Evolutionary conservation across 306 rosid genomes (phyloP).

Genomic region (Ormosia semicastrata): DNA sequence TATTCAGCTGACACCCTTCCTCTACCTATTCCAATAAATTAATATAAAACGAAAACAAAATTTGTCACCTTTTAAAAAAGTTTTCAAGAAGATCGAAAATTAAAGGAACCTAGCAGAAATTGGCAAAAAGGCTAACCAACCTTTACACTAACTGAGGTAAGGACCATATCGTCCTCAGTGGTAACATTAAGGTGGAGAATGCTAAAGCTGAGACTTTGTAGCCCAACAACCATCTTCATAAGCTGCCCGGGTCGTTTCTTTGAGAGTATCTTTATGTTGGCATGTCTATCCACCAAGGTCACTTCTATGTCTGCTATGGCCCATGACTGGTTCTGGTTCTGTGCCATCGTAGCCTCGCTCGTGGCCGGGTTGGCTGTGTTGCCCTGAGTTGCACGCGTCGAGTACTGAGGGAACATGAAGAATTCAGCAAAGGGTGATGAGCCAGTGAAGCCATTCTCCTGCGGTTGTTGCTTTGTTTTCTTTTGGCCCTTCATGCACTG

Average conservation of each 20-base stretch:
- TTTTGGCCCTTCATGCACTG: slow-evolving; percentile 58
- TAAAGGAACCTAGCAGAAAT: background rate
- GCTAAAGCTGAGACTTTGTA: slow-evolving; percentile 48
- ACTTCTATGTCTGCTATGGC: slow-evolving; percentile 75
- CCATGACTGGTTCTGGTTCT: background rate
- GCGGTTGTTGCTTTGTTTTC: slow-evolving; percentile 25
- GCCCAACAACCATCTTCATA: slow-evolving; percentile 54
- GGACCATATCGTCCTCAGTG: slow-evolving; percentile 57
- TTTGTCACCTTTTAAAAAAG: background rate
- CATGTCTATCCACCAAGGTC: slow-evolving; percentile 72
- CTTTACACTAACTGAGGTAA: slow-evolving; percentile 74
- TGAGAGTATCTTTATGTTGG: slow-evolving; percentile 68
- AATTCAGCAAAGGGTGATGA: slow-evolving; percentile 59
- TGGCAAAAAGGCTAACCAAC: slow-evolving; percentile 25
- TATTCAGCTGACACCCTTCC: slow-evolving; percentile 61
- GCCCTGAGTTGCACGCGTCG: slow-evolving; percentile 42
- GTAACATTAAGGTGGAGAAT: slow-evolving; percentile 80
- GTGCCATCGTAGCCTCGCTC: slow-evolving; percentile 1
- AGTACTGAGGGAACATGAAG: slow-evolving; percentile 80
- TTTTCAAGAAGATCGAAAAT: background rate
- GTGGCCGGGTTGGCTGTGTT: slow-evolving; percentile 18
- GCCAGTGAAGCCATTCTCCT: background rate
- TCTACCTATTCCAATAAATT: slow-evolving; percentile 49
- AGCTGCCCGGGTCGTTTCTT: slow-evolving; percentile 55
- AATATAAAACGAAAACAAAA: background rate